Conservation (phyloP, 2,329 filamentous ascomycete genomes). For the Scedosporium aurantiacum region DNA sequence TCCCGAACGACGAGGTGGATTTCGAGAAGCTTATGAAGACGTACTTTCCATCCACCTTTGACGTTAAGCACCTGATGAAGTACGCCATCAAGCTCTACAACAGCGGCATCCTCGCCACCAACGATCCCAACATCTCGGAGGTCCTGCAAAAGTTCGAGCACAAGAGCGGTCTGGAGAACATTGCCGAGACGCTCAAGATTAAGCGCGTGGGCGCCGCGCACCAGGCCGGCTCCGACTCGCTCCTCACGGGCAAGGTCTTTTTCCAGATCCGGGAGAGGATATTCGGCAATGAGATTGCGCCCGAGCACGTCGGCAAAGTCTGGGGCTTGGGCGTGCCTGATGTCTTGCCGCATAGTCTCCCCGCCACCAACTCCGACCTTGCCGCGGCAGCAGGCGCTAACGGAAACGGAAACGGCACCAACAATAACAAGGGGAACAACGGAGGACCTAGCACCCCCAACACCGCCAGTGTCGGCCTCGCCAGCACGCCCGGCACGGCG, state of each 20-base stretch:
- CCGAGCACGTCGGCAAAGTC: slow-evolving; percentile 79
- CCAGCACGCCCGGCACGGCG: slow-evolving; percentile 32
- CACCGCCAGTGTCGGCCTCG: slow-evolving; percentile 44
- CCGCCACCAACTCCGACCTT: slow-evolving; percentile 3
- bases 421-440: slow-evolving; percentile 34
- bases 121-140: slow-evolving; percentile 54
- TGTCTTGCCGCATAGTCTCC: slow-evolving; percentile 16
- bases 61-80: slow-evolving; percentile 96
- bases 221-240: slow-evolving; percentile 85
- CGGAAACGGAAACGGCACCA: slow-evolving; percentile 18
- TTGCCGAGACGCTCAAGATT: slow-evolving; percentile 85
- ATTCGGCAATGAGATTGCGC: slow-evolving; percentile 70
- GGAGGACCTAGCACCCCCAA: slow-evolving; percentile 56
- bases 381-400: slow-evolving; percentile 20
- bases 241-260: slow-evolving; percentile 88
- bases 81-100: slow-evolving; percentile 64
- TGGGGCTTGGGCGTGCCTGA: slow-evolving; percentile 79
- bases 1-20: slow-evolving; percentile 81
- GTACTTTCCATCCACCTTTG: slow-evolving; percentile 88
- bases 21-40: slow-evolving; percentile 83
- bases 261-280: slow-evolving; percentile 86
- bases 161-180: slow-evolving; percentile 85
- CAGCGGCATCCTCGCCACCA: slow-evolving; percentile 49
- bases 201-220: slow-evolving; percentile 81
- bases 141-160: slow-evolving; percentile 77